Evolutionary conservation across 2,329 filamentous ascomycete genomes (phyloP), one percentile per base, ranked within the genome.

Genomic region (Scleromitrula shiraiana): DNA sequence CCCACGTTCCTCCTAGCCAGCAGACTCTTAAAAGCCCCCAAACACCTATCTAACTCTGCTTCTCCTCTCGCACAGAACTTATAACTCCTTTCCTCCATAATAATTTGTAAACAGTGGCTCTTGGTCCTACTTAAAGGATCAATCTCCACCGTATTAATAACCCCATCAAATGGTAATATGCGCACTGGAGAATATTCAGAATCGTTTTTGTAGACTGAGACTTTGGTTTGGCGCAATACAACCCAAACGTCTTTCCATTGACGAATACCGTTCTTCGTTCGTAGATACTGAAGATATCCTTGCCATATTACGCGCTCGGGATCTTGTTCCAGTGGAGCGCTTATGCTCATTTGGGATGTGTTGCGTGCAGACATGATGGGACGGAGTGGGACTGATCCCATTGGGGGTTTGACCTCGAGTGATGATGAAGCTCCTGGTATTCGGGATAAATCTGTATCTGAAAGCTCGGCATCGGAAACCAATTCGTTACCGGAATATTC

Each of bases 221-320:
- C 72, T 54, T 86, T 89, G 43, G 85, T 82, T 1, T 88, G 84
- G 26, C 93, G 85, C 43, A 98, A 75, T 0, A 97, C 93, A 10
- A 85, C 85, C 93, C 93, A 97, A 50, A 89, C 76, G 59, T 88
- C 84, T 72, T 95, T 96, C 93, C 93, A 98, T 61, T 95, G 86
- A 39, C 85, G 82, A 17, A 98, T 79, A 7, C 89, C 88, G 19
- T 83, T 76, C 60, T 88, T 90, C 53, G 83, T 86, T 59, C 87
- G 88, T 49, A 96, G 77, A 53, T 88, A 81, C 65, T 87, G 85
- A 26, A 97, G 78, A 75, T 88, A 90, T 43, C 91, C 90, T 63
- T 97, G 89, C 77, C 87, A 95, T 37, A 97, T 78, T n/a, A 97
- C 84, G 22, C 90, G 83, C 64, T 95, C 90, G 1, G 84, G 82